Conservation (phyloP, 768 basidiomycete species). For the Daedaleopsis nitida region DNA sequence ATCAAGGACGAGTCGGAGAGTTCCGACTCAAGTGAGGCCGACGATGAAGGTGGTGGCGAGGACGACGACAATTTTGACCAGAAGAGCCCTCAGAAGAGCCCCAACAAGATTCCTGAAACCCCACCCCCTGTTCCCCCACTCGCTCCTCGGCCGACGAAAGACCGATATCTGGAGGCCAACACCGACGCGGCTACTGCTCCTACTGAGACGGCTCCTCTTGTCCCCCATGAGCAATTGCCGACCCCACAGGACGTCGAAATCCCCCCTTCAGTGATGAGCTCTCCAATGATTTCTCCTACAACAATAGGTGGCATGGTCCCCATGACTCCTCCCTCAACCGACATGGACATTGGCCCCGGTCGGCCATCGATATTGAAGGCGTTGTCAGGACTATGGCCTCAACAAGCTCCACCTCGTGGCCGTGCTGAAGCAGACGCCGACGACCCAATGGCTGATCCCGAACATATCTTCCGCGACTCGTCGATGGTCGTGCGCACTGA, state of each 20-base stretch:
- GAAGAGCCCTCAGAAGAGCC: constrained; percentile 30
- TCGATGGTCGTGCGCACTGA: constrained; percentile 94
- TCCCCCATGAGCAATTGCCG: background rate
- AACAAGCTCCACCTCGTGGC: constrained; percentile 47
- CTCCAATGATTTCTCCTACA: constrained; percentile 42
- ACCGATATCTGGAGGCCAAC: background rate
- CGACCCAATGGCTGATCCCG: constrained; percentile 74
- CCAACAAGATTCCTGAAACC: background rate
- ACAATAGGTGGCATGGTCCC: constrained; percentile 22
- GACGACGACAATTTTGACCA: constrained; percentile 40
- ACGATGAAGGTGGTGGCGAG: constrained; percentile 67
- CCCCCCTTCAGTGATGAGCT: constrained; percentile 50
- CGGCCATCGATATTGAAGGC: constrained; percentile 81
- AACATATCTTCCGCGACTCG: constrained; percentile 94
- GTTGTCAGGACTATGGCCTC: constrained; percentile 80
- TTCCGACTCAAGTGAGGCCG: constrained; percentile 67
- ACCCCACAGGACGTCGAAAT: constrained; percentile 18
- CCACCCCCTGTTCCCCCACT: background rate
- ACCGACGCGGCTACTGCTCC: background rate
- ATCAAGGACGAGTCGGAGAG: constrained; percentile 81
- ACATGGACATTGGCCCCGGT: constrained; percentile 53
- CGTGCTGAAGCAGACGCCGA: constrained; percentile 63
- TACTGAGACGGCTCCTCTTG: background rate
- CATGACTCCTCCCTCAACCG: constrained; percentile 38
- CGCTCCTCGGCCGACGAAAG: constrained; percentile 1